Percentiles rank a stretch among this genome's conserved stretches.
Evolutionary conservation across 495 filamentous ascomycete species (phyloP).

Genomic region (Hypoxylon crocopeplum): DNA sequence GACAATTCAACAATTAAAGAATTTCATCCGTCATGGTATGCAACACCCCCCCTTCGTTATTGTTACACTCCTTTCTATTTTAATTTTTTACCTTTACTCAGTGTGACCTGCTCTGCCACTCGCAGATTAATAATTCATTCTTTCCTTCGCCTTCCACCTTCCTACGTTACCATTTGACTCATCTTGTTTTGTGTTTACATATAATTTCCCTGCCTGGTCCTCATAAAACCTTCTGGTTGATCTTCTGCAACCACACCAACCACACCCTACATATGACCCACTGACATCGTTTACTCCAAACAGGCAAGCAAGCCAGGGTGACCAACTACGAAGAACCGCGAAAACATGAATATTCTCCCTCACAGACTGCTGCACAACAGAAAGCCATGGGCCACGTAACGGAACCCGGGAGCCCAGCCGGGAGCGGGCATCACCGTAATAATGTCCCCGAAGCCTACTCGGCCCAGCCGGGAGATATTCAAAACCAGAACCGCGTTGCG

Average conservation of each 20-base stretch:
- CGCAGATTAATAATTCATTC: conserved; percentile 1
- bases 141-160: conserved; percentile 4
- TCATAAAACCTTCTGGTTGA: not conserved
- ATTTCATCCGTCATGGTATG: conserved; percentile 94
- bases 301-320: conserved; percentile 83
- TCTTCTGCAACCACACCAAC: not conserved
- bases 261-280: conserved; percentile 21
- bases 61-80: conserved; percentile 4
- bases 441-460: conserved; percentile 60
- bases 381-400: conserved; percentile 55
- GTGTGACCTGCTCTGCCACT: not conserved
- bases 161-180: not conserved
- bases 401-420: conserved; percentile 53
- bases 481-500: conserved; percentile 64
- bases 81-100: conserved; percentile 9
- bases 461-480: conserved; percentile 61
- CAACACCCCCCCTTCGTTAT: conserved; percentile 6
- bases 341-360: conserved; percentile 64
- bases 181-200: not conserved
- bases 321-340: conserved; percentile 64
- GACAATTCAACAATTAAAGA: conserved; percentile 83
- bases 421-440: conserved; percentile 50
- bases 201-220: not conserved
- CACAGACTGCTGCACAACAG: conserved; percentile 49
- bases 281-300: conserved; percentile 41